A percentile compares a stretch with the other conserved stretches of the same genome.
phyloP scores from a whole-genome alignment of 1,139 yeast genomes.

The Trichomonascaceae sp. region DNA sequence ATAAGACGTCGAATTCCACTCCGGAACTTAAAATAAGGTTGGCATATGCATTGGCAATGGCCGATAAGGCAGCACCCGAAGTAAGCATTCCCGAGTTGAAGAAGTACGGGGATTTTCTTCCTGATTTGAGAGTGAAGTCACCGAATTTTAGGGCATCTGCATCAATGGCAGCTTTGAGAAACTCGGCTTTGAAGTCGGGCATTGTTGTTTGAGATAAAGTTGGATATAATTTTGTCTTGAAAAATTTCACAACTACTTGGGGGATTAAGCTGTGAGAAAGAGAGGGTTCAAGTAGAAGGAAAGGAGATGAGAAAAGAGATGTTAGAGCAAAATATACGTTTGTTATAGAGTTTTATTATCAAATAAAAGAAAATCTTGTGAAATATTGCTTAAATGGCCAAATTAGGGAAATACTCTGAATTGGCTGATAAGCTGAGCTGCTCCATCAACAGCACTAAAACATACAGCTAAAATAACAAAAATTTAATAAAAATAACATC shows the following conservation, averaged over 20 bases:
- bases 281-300: neutral
- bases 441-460: neutral
- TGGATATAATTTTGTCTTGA: neutral
- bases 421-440: neutral
- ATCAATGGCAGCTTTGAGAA: constrained; percentile 75
- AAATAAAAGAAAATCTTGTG: neutral
- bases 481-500: too few species aligned
- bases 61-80: constrained; percentile 70
- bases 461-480: neutral
- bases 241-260: neutral
- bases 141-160: constrained; percentile 83
- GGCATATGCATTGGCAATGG: constrained; percentile 84
- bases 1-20: constrained; percentile 79
- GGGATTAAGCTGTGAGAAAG: too few species aligned
- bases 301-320: neutral
- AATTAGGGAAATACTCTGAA: neutral
- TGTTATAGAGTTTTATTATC: too few species aligned
- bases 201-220: constrained; percentile 15
- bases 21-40: constrained; percentile 75
- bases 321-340: too few species aligned
- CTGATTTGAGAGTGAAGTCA: constrained; percentile 81
- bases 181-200: constrained; percentile 54
- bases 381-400: neutral
- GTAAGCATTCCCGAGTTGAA: constrained; percentile 89
- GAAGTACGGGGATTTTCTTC: constrained; percentile 92